Evolutionary conservation across 1,284 basidiomycete species (phyloP).

Genomic region (Lignosus rhinocerotis): DNA sequence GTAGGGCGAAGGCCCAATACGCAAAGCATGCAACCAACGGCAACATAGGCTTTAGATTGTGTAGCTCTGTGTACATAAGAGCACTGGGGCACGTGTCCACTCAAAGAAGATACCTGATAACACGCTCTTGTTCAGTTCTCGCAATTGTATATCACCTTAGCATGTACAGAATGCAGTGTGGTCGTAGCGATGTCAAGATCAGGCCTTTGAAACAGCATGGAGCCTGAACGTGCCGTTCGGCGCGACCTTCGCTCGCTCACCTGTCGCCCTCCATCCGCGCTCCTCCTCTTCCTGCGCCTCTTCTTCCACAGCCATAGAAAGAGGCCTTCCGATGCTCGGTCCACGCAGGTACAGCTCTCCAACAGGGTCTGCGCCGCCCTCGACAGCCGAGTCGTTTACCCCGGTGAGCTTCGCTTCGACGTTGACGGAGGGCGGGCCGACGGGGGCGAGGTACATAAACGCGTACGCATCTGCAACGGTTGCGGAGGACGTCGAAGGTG

Average conservation of each 20-base stretch:
- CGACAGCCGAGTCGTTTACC: constrained; percentile 62
- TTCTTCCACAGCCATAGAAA: constrained; percentile 37
- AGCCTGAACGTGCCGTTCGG: constrained; percentile 38
- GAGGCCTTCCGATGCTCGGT: constrained; percentile 51
- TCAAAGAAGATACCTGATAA: too few relatives aligned
- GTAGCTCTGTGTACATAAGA: too few relatives aligned
- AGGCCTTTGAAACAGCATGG: constrained; percentile 2
- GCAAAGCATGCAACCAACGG: too few relatives aligned
- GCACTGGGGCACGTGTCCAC: too few relatives aligned
- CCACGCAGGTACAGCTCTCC: constrained; percentile 41
- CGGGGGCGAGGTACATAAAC: constrained; percentile 48
- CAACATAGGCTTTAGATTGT: too few relatives aligned
- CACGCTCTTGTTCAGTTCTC: too few relatives aligned
- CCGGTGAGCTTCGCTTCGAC: constrained; percentile 69
- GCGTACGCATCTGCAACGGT: constrained; percentile 33
- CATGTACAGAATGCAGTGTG: too few relatives aligned
- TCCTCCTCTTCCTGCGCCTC: constrained; percentile 39
- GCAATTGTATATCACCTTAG: too few relatives aligned
- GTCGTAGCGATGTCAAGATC: background rate
- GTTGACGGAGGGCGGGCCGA: constrained; percentile 74
- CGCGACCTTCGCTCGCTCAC: constrained; percentile 31
- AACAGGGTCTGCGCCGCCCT: constrained; percentile 47
- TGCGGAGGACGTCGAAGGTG: constrained; percentile 22
- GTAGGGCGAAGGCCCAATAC: too few relatives aligned
- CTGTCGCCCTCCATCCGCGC: constrained; percentile 32